These are phyloP conservation scores for Colletotrichum sp. DNA, from an alignment of 2,329 filamentous ascomycete genomes.

Conservation along the genomic window DNA sequence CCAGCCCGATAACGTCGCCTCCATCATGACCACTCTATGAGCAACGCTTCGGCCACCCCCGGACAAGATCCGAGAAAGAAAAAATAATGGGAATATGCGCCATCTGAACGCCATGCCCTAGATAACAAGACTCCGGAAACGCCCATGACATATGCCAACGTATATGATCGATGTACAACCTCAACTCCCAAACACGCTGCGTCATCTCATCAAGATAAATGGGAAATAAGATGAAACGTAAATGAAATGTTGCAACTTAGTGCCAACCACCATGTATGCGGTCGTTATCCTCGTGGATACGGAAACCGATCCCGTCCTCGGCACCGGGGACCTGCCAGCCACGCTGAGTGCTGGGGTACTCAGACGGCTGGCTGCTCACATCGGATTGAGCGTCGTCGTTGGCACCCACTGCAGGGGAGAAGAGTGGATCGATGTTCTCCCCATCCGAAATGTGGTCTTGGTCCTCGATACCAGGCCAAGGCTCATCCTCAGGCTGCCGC, in stretches of 20 bases:
- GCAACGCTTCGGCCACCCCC: neutral
- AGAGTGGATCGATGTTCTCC: constrained; percentile 56
- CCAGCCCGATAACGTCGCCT: neutral
- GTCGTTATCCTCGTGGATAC: constrained; percentile 45
- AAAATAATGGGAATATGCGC: neutral
- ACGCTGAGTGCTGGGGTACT: constrained; percentile 59
- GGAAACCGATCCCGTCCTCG: constrained; percentile 32
- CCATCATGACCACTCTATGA: neutral
- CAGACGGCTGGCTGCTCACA: constrained; percentile 57
- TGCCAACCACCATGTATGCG: constrained; percentile 16
- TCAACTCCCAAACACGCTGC: constrained; percentile 17
- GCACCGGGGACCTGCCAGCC: constrained; percentile 38
- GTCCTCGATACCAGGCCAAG: constrained; percentile 63
- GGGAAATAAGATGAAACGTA: neutral
- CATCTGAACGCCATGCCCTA: constrained; percentile 9
- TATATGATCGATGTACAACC: constrained; percentile 3
- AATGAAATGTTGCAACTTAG: neutral
- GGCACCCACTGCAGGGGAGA: constrained; percentile 15
- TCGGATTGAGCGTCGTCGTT: constrained; percentile 37
- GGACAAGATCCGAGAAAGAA: neutral
- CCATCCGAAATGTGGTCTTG: constrained; percentile 48
- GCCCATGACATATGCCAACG: neutral
- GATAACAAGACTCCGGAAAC: neutral
- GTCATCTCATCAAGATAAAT: constrained; percentile 15
- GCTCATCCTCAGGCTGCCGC: constrained; percentile 57